phyloP scores from a whole-genome alignment of 768 basidiomycete genomes.

The Russula earlei region DNA sequence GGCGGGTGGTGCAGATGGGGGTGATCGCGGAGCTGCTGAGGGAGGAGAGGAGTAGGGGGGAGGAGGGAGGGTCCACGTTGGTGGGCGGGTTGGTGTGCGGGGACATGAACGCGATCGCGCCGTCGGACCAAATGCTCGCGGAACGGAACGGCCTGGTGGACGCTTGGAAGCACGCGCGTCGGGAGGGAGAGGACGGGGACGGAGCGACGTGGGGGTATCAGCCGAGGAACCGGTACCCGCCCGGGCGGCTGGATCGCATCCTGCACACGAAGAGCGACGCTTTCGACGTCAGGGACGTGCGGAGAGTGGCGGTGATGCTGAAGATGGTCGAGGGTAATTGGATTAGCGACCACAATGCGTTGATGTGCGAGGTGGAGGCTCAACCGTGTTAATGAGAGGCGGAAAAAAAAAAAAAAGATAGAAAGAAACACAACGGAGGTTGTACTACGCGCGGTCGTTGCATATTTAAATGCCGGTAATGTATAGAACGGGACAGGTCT shows the following conservation, averaged over 20 bases:
- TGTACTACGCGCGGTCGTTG: no score
- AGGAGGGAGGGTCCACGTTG: no score
- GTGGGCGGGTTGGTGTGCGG: slow-evolving; percentile 57
- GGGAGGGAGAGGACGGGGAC: slow-evolving; percentile 34
- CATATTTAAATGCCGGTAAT: no score
- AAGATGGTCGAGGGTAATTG: slow-evolving; percentile 36
- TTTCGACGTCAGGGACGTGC: slow-evolving; percentile 44
- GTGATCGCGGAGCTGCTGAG: slow-evolving; percentile 43
- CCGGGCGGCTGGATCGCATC: slow-evolving; percentile 57
- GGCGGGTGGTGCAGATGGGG: slow-evolving; percentile 40
- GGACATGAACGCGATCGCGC: slow-evolving; percentile 61
- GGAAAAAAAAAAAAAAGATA: background rate
- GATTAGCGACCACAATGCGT: slow-evolving; percentile 63
- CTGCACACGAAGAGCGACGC: slow-evolving; percentile 43
- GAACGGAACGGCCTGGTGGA: slow-evolving; percentile 43
- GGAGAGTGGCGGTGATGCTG: slow-evolving; percentile 47
- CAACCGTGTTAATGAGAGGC: no score
- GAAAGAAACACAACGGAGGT: no score
- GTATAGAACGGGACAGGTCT: no score
- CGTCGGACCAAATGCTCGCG: slow-evolving; percentile 36
- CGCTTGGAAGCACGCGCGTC: slow-evolving; percentile 39
- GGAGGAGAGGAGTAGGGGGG: slow-evolving; percentile 30
- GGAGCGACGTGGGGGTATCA: slow-evolving; percentile 69
- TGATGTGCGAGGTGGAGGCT: slow-evolving; percentile 34
- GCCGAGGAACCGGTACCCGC: slow-evolving; percentile 37